Percentiles rank a stretch among this genome's conserved stretches.
Conservation (phyloP, 2,329 filamentous ascomycete species). For the Thielaviopsis ethacetica region DNA sequence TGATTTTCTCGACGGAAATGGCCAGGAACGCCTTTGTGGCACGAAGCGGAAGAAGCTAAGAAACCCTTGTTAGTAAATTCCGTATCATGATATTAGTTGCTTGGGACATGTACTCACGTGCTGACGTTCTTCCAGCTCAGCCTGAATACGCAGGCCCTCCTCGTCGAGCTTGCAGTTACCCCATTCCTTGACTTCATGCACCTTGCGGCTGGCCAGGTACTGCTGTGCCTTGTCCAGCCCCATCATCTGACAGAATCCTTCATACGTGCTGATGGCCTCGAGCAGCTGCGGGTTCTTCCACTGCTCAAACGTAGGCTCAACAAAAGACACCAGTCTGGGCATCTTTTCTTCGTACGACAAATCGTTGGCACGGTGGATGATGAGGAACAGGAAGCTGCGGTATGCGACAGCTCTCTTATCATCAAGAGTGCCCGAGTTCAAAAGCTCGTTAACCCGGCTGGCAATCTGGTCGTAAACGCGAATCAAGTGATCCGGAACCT, state of each 20-base stretch:
- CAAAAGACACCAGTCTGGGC: slow-evolving; percentile 56
- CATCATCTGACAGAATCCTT: slow-evolving; percentile 63
- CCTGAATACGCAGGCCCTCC: slow-evolving; percentile 65
- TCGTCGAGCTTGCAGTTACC: slow-evolving; percentile 57
- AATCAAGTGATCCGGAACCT: slow-evolving; percentile 81
- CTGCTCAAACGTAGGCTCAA: slow-evolving; percentile 63
- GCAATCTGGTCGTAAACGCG: slow-evolving; percentile 80
- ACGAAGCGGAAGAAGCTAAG: slow-evolving; percentile 56
- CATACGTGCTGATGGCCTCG: slow-evolving; percentile 54
- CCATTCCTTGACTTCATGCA: slow-evolving; percentile 71
- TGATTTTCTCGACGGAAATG: slow-evolving; percentile 78
- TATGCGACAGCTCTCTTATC: slow-evolving; percentile 75
- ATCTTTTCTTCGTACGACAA: slow-evolving; percentile 58
- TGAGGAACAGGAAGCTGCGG: slow-evolving; percentile 82
- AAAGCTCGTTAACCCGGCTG: slow-evolving; percentile 64
- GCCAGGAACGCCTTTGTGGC: slow-evolving; percentile 84
- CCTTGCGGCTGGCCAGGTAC: slow-evolving; percentile 58
- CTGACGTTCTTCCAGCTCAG: slow-evolving; percentile 59
- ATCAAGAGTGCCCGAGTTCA: slow-evolving; percentile 55
- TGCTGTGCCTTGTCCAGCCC: slow-evolving; percentile 65
- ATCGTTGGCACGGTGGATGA: slow-evolving; percentile 69
- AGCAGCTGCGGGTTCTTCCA: slow-evolving; percentile 63
- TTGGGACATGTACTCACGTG: slow-evolving; percentile 29
- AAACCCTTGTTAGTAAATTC: neutral
- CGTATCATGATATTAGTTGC: neutral